Conservation (phyloP, 805 yeast species). For the Candida saitoana region DNA sequence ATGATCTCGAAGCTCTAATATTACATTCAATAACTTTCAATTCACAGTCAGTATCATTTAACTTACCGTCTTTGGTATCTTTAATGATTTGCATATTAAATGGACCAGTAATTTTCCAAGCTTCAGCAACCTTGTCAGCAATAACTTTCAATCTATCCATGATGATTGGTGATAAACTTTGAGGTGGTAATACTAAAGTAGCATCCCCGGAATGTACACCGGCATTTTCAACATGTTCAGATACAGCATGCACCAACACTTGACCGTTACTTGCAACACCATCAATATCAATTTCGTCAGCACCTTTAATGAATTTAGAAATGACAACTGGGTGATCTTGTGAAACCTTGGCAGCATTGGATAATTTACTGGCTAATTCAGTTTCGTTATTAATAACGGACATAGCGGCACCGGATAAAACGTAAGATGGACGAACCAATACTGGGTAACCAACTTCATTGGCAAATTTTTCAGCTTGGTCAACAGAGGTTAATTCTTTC, state of each 20-base stretch:
- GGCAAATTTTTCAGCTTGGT: slow-evolving; percentile 83
- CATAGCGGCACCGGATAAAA: slow-evolving; percentile 98
- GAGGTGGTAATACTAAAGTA: slow-evolving; percentile 91
- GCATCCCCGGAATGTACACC: slow-evolving; percentile 99
- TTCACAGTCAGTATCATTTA: slow-evolving; percentile 49
- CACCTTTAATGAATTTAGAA: slow-evolving; percentile 92
- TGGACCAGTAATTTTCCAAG: slow-evolving; percentile 96
- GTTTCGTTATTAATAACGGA: slow-evolving; percentile 76
- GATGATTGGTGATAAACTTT: slow-evolving; percentile 59
- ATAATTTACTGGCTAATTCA: slow-evolving; percentile 78
- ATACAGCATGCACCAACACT: slow-evolving; percentile 89
- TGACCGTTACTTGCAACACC: slow-evolving; percentile 90
- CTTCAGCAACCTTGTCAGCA: slow-evolving; percentile 89
- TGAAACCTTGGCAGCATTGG: slow-evolving; percentile 87
- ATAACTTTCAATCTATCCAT: slow-evolving; percentile 76
- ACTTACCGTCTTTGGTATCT: slow-evolving; percentile 58
- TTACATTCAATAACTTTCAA: slow-evolving; percentile 98
- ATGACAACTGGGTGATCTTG: slow-evolving; percentile 97
- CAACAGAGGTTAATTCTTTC: slow-evolving; percentile 88
- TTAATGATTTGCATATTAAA: slow-evolving; percentile 97
- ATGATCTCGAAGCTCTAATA: slow-evolving; percentile 96
- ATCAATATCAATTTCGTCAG: slow-evolving; percentile 95
- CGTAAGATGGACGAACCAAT: slow-evolving; percentile 95
- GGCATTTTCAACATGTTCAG: slow-evolving; percentile 97
- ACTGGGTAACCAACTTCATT: slow-evolving; percentile 89